Evolutionary conservation across 495 filamentous ascomycete species (phyloP).

Genomic region (Oidiodendron maius): DNA sequence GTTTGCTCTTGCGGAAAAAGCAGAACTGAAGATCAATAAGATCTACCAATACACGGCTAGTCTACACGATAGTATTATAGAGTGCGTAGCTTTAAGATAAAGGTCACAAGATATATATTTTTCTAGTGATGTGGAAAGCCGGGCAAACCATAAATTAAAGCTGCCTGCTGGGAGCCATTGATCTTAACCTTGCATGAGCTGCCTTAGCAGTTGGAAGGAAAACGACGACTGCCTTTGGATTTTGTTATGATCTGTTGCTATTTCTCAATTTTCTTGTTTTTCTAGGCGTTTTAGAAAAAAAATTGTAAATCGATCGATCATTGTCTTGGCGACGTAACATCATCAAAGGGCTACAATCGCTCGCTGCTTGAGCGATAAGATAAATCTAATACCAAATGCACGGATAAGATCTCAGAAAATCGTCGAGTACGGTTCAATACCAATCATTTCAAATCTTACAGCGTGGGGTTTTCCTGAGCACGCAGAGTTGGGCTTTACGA

Average conservation of each 20-base stretch:
- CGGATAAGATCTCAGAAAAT: slow-evolving; percentile 5
- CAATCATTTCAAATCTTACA: slow-evolving; percentile 8
- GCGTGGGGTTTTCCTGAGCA: slow-evolving; percentile 7
- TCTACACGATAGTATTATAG: too few species aligned
- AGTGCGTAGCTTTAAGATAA: too few species aligned
- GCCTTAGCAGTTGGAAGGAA: slow-evolving; percentile 83
- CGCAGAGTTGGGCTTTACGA: slow-evolving; percentile 6
- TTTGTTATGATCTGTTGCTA: slow-evolving; percentile 65
- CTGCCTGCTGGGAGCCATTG: slow-evolving; percentile 64
- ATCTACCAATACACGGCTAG: too few species aligned
- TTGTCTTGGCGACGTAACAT: slow-evolving; percentile 4
- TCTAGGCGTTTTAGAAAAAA: slow-evolving; percentile 4
- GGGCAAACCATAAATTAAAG: slow-evolving; percentile 86
- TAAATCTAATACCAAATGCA: slow-evolving; percentile 7
- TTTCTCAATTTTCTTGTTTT: slow-evolving; percentile 12
- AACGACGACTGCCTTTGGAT: slow-evolving; percentile 73
- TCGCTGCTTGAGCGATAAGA: slow-evolving; percentile 4
- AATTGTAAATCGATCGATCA: slow-evolving; percentile 4
- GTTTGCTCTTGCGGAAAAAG: too few species aligned
- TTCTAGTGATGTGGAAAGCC: slow-evolving; percentile 64
- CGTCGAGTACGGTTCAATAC: slow-evolving; percentile 6
- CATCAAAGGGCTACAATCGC: slow-evolving; percentile 4
- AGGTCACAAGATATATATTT: too few species aligned
- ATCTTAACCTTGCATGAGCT: slow-evolving; percentile 56
- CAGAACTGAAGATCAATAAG: too few species aligned